Evolutionary conservation across 257 asterid species (phyloP), one percentile per base, ranked within the genome.

Genomic region (Buddleja alternifolia): DNA sequence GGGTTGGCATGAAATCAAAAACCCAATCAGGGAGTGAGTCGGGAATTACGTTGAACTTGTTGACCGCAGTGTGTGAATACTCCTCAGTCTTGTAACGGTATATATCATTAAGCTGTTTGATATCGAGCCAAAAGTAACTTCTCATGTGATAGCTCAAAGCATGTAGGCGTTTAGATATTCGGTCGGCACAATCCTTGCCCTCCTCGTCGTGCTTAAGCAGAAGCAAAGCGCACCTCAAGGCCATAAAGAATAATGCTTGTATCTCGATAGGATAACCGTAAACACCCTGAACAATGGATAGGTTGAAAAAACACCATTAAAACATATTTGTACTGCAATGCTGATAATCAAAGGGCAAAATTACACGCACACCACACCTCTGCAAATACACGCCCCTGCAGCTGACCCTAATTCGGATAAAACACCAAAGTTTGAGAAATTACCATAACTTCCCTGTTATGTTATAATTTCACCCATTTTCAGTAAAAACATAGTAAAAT

Each of bases 221-320:
- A 69, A 40, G 52, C 54, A 86, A 69, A 17, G 97, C 90, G 32
- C 97, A 86, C 75, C 95, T 79, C 75, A 91, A 71, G 62, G 96
- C 95, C 97, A 91, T 91, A 58, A 91, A 88, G 84, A 91, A 91
- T 23, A 91, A 70, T 4, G 97, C 95, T 75, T 91, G 97, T 62
- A 91, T 91, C 82, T 91, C 97, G 45, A 88, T 91, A 1, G 97
- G 96, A 65, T 91, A 91, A 16, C 97, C 97, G 17, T 91, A 91
- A 54, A 91, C 88, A 10, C 96, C 97, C 97, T 91, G 85, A 52
- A 73, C 77, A 42, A 41, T 10, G 36, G 41, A 34, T 8, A 57
- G 7, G 48, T 40, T 34, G 6, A 53, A 68, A 21, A 50, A 7
- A 34, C 25, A 19, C 19, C 11, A 10, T 2, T 24, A 14, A 54